Base-by-base conservation (phyloP, 2,329 filamentous ascomycete species). In the Lasiodiplodia gonubiensis region DNA sequence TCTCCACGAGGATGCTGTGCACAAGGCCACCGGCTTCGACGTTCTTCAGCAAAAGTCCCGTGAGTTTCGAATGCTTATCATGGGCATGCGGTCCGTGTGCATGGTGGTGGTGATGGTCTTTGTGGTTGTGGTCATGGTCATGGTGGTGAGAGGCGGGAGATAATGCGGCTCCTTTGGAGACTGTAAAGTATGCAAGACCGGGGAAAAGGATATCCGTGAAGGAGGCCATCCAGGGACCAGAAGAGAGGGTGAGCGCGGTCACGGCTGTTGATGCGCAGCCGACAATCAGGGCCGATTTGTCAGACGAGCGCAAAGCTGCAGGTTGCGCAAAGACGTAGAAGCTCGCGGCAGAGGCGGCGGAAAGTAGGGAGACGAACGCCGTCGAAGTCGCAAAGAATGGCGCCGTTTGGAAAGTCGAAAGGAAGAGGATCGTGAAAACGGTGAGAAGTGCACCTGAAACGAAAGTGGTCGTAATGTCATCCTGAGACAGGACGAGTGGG, bases 1-100 rank as follows among this genome's bases (percentile, higher is more conserved):
- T 93, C 75, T 98, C 94, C 16, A 90, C 88, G 73, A 99, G 81
- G 68, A 99, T 93, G 64, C 92, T 90, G 75, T 97, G 89, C 21
- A 97, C 74, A 39, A 98, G 84, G 0, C 94, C 94, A 76, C 90
- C 92, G 30, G 84, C 84, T 59, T 90, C 86, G 12, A 89, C 90
- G 66, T 87, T 85, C 0, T 85, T 85, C n/a, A 98, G 83, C 3
- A 98, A 78, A 66, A 90, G 86, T 16, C 85, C 86, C 0, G 94
- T 97, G 48, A 97, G 83, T 55, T 80, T 83, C 0, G 93, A 96
- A 49, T 88, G 84, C 55, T 85, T 80, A 12, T 79, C 79, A 67
- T 82, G 80, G 4, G 79, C 51, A 52, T 67, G 64, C 8, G 53
- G 51, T 2, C 46, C 57, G 52, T 67, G 65, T 18, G 39, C 42